Conservation (phyloP, 352 stramenopile genomes). For the Phytophthora multivora region DNA sequence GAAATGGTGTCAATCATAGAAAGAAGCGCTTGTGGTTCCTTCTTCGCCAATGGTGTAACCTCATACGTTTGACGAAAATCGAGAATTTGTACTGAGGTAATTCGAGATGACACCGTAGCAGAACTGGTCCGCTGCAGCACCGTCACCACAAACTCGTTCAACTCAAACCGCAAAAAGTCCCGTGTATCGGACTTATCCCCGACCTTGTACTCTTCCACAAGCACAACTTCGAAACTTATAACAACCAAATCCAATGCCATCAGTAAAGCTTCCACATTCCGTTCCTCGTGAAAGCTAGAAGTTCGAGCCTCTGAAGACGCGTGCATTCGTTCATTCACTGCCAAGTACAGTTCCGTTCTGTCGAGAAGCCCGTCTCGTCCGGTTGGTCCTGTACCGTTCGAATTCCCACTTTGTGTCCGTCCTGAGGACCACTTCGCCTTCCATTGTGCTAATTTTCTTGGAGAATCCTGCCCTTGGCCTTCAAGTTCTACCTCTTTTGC, state of each 20-base stretch:
- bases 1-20: conserved; percentile 26
- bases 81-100: conserved; percentile 66
- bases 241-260: conserved; percentile 73
- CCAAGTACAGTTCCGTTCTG: conserved; percentile 58
- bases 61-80: conserved; percentile 60
- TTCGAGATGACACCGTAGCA: conserved; percentile 59
- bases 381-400: not conserved
- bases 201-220: conserved; percentile 36
- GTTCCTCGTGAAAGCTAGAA: conserved; percentile 47
- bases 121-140: conserved; percentile 64
- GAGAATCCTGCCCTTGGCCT: conserved; percentile 63
- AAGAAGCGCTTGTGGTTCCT: conserved; percentile 32
- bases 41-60: conserved; percentile 12
- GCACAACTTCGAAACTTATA: conserved; percentile 54
- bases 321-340: conserved; percentile 67
- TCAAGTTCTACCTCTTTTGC: conserved; percentile 71
- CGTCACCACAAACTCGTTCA: conserved; percentile 67
- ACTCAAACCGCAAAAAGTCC: conserved; percentile 74
- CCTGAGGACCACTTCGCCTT: conserved; percentile 65
- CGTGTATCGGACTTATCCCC: conserved; percentile 40
- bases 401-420: conserved; percentile 28
- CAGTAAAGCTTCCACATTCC: conserved; percentile 59
- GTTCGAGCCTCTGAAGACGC: conserved; percentile 52
- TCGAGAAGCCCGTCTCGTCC: conserved; percentile 34
- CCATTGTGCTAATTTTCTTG: conserved; percentile 71